Evolutionary conservation across 179 eudicot genomes (phyloP), one percentile per base, ranked within the genome.

Genomic region (Silene vulgaris): DNA sequence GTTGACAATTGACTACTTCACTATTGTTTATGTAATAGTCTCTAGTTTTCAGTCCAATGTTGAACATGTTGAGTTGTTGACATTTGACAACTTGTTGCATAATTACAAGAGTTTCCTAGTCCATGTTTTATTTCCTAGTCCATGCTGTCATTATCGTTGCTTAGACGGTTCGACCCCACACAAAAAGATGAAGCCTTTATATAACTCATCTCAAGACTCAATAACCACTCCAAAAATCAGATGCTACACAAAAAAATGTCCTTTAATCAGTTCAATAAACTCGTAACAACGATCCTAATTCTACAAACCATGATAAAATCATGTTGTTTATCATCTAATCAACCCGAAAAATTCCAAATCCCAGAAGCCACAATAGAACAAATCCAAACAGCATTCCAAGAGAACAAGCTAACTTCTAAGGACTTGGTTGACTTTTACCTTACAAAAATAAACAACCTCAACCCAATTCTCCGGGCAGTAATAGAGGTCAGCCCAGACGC

Each of bases 401-500:
- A 82, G 17, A 78, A 85, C 65, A 80, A 81, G 73, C 88, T 89
- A 64, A 88, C 79, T 5, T 84, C 88, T 11, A 78, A 67, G 26
- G 78, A 88, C 32, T 85, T 90, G 4, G 89, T 87, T 14, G 74
- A 80, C 45, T 84, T 83, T 74, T 90, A 88, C 84, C 66, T 90
- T 16, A 40, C 64, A 8, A 82, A 69, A 68, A 86, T 90, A 61
- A 59, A 72, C 0, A 64, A 71, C 54, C 90, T 87, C 57, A 88
- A 88, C 77, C 89, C 87, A 0, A 56, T 40, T 1, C 87, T 90
- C 0, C 72, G 82, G 23, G 80, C 85, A 0, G 91, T 87, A 8
- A 81, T 88, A 2, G 90, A 90, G 68, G 84, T 88, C 29, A 90
- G 87, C 79, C 96, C 90, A 5, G 87, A 87, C 5, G 91, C 88